A percentile compares a stretch with the other conserved stretches of the same genome.
phyloP scores from a whole-genome alignment of 2,329 filamentous ascomycete genomes.

The Penicillium sp. region DNA sequence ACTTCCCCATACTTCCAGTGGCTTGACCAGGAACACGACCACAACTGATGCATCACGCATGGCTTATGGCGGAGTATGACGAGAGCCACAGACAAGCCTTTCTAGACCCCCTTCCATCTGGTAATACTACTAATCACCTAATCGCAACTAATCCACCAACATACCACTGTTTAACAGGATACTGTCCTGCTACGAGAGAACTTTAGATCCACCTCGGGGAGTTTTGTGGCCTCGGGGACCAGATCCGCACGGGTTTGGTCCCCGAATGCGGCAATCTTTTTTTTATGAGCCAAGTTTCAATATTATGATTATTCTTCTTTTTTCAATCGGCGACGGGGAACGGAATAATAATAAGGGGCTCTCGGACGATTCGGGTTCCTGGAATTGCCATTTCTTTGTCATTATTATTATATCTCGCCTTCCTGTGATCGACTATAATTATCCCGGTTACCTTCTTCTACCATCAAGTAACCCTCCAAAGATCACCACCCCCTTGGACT shows the following conservation, averaged over 20 bases:
- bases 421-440: too few relatives aligned
- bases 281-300: not conserved
- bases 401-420: not conserved
- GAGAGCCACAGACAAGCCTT: not conserved
- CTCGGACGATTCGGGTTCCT: not conserved
- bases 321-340: not conserved
- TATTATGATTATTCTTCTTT: not conserved
- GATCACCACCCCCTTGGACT: not conserved
- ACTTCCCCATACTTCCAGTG: slow-evolving; percentile 8
- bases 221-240: slow-evolving; percentile 26
- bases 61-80: slow-evolving; percentile 10
- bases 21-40: not conserved
- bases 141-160: not conserved
- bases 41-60: not conserved
- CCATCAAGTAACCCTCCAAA: not conserved
- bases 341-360: not conserved
- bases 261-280: slow-evolving; percentile 27
- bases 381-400: not conserved
- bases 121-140: too few relatives aligned
- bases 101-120: not conserved
- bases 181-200: too few relatives aligned
- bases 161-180: too few relatives aligned
- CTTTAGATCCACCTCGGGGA: not conserved
- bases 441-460: not conserved
- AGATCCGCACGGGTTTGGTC: slow-evolving; percentile 21